Base-by-base conservation (phyloP, 2,329 filamentous ascomycete genomes). In the Fusarium torreyae region DNA sequence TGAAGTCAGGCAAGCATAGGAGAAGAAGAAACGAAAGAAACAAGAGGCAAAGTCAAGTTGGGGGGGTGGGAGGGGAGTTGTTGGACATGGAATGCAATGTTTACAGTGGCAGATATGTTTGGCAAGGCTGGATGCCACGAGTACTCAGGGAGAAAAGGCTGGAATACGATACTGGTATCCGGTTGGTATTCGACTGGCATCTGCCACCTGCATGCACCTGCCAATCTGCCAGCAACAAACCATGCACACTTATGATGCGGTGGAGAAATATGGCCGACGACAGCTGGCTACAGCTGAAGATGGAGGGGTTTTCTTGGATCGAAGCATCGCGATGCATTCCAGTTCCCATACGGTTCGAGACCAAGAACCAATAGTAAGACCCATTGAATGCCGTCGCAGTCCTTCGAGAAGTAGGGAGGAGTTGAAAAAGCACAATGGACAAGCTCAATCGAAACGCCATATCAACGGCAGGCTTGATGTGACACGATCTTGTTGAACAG, bases 31-130 rank as follows among this genome's bases (percentile, higher is more conserved):
- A 66, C 44, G 53, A 68, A 53, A 34, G 60, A 66, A 67, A 67
- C 63, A 66, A 63, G 56, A 54, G 43, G 38, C 57, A 69, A 64
- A 66, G 67, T 57, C 55, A 63, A 64, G 50, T 42, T 50, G 57
- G 63, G 43, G 60, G 33, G 51, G 55, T 51, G 36, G 46, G 48
- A 54, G 51, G 44, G 38, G 42, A 42, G 28, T 51, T 58, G 49
- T 59, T 40, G 56, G 59, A 44, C 43, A 50, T 64, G 75, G 74
- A 77, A 77, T 77, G 75, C 70, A 76, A 76, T 77, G 66, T 75
- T 75, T 73, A 74, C 70, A 62, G 63, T 52, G 66, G 64, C 49
- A 56, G 71, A 68, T 53, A 63, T 68, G 63, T 70, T 72, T 66
- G 50, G 67, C 45, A 70, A 69, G 71, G 74, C 67, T 76, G 74